These are phyloP conservation scores for Cryptosporidium canis DNA, from an alignment of 169 alveolate genomes.

Conservation along the genomic window DNA sequence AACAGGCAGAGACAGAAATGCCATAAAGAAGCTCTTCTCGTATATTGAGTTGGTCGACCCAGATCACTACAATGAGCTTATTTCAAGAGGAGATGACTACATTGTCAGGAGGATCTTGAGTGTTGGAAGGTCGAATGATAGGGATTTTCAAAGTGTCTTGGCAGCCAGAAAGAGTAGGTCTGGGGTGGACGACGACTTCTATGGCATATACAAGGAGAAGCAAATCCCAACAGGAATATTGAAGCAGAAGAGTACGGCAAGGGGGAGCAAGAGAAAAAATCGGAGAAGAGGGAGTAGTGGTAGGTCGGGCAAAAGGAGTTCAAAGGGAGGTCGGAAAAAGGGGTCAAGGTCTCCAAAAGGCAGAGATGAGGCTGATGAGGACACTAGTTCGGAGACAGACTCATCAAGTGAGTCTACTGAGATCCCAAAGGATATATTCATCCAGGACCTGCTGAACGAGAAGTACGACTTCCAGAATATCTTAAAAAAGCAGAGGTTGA, in stretches of 20 bases:
- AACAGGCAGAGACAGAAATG: conserved; percentile 48
- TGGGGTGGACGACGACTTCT: background rate
- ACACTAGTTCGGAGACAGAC: background rate
- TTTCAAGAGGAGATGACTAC: conserved; percentile 38
- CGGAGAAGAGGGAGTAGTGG: background rate
- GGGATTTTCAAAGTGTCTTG: conserved; percentile 8
- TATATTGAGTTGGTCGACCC: conserved; percentile 25
- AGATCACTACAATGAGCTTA: conserved; percentile 12
- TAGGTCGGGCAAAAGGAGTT: background rate
- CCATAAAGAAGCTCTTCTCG: conserved; percentile 14
- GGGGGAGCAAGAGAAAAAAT: background rate
- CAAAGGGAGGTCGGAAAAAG: background rate
- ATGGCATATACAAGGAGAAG: background rate
- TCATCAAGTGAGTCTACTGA: background rate
- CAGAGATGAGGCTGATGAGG: background rate
- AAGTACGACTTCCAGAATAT: conserved; percentile 57
- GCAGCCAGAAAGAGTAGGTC: conserved; percentile 19
- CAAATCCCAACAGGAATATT: background rate
- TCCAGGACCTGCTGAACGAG: conserved; percentile 13
- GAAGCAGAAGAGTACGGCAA: background rate
- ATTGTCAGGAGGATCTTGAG: conserved; percentile 39
- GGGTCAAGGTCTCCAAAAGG: background rate
- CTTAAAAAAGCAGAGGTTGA: conserved; percentile 39
- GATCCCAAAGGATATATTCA: conserved; percentile 39
- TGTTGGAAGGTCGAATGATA: conserved; percentile 22